These are phyloP conservation scores for Periconia digitata DNA, from an alignment of 2,329 filamentous ascomycete species.

Conservation along the genomic window DNA sequence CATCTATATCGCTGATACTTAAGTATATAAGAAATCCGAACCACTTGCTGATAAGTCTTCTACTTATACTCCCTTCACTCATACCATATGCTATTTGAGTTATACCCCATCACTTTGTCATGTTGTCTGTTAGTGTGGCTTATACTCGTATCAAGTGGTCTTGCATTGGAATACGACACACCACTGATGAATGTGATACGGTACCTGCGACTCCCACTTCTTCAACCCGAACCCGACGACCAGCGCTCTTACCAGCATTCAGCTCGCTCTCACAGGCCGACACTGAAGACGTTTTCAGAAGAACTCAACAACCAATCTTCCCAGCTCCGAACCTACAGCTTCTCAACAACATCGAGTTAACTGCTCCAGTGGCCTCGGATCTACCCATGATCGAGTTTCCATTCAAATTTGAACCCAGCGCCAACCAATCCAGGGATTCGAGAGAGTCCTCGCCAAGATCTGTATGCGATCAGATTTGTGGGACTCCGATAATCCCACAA, in stretches of 20 bases:
- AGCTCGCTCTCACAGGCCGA: slow-evolving; percentile 12
- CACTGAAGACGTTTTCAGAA: slow-evolving; percentile 13
- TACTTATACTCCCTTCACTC: too few relatives aligned
- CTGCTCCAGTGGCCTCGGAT: background rate
- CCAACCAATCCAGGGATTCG: background rate
- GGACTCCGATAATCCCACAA: slow-evolving; percentile 1
- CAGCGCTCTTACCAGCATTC: slow-evolving; percentile 13
- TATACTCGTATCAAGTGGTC: too few relatives aligned
- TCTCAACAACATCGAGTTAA: slow-evolving; percentile 4
- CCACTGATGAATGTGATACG: too few relatives aligned
- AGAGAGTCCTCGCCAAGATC: slow-evolving; percentile 1
- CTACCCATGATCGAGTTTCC: background rate
- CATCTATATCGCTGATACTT: too few relatives aligned
- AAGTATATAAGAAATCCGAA: too few relatives aligned
- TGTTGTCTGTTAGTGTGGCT: too few relatives aligned
- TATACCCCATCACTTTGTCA: too few relatives aligned
- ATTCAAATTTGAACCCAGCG: background rate
- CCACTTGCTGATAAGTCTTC: too few relatives aligned
- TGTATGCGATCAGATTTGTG: background rate
- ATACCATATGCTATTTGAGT: too few relatives aligned
- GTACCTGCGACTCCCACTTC: too few relatives aligned
- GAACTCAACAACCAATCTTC: slow-evolving; percentile 14
- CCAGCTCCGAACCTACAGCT: slow-evolving; percentile 14
- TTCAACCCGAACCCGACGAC: slow-evolving; percentile 9
- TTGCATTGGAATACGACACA: too few relatives aligned